Evolutionary conservation across 2,329 filamentous ascomycete genomes (phyloP), one percentile per base, ranked within the genome.

Genomic region (Alternaria sp.): DNA sequence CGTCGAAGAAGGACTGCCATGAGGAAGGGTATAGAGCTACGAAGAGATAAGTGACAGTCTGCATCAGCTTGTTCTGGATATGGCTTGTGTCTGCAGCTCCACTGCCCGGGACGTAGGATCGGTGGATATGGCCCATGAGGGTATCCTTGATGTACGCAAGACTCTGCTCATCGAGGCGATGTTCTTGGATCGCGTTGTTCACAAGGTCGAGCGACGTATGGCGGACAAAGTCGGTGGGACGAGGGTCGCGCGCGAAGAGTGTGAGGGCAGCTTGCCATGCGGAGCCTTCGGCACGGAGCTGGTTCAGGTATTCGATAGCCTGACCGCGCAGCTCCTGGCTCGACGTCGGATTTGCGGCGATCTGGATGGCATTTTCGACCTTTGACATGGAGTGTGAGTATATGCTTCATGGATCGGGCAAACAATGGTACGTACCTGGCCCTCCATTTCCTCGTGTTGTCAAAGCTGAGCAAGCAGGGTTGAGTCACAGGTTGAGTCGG

Each of bases 21-120:
- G 91, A 91, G 57, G 91, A 88, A 57, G 89, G 89, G 80, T 99
- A 99, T 58, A 97, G 86, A 12, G 90, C 89, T 36, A 93, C 91
- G 80, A 99, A 99, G 54, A 99, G 89, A 76, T 93, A 96, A 10
- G 96, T 99, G 73, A 99, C 84, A 12, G 94, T 97, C 82, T 99
- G 96, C 49, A 95, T 94, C 70, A 99, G 88, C 82, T 99, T 99
- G 83, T 98, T 99, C 82, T 98, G 95, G 46, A 99, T 90, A 69
- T 88, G 87, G 23, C 88, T 80, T 9, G 90, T 88, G 78, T 99
- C 96, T 67, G 90, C 82, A 56, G 84, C 81, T 62, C 85, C 84
- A 59, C 87, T 85, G 30, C 82, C 81, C 43, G 86, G 83, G 57
- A 89, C 87, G 79, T 97, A 98, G 52, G 87, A 89, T 72, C 90